These are phyloP conservation scores for Chlorella vulgaris DNA, from an alignment of 139 green algal genomes.

Conservation along the genomic window DNA sequence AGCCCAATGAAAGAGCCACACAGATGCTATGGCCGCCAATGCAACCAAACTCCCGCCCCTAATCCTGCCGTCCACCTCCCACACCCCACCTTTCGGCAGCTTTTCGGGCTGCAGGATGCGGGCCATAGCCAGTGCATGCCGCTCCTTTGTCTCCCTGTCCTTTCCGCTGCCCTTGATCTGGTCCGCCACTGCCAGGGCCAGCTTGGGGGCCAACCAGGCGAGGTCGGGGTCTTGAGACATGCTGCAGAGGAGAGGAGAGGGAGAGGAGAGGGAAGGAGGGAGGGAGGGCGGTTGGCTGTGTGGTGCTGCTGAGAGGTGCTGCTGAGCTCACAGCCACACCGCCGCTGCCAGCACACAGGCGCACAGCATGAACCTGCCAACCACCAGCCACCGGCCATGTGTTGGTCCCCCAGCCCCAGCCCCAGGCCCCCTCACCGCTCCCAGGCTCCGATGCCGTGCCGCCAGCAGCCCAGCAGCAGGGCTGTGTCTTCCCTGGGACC, in stretches of 20 bases:
- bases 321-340: neutral
- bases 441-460: slow-evolving; percentile 43
- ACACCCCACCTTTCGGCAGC: slow-evolving; percentile 17
- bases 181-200: slow-evolving; percentile 23
- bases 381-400: neutral
- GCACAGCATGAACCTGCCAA: neutral
- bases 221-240: slow-evolving; percentile 75
- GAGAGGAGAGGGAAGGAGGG: neutral
- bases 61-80: neutral
- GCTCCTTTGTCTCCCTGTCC: slow-evolving; percentile 15
- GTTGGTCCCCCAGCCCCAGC: no score
- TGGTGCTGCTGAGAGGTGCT: neutral
- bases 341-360: neutral
- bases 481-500: slow-evolving; percentile 74
- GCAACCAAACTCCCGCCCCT: neutral
- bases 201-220: slow-evolving; percentile 67
- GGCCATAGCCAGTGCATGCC: slow-evolving; percentile 50
- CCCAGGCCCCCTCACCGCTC: slow-evolving; percentile 14
- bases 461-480: slow-evolving; percentile 81
- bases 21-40: neutral
- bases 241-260: neutral
- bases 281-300: neutral
- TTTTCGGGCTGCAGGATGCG: neutral
- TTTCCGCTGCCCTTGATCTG: slow-evolving; percentile 23
- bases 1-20: no score